Conservation (phyloP, 441 rosid species). For the Raphanus hybrid region DNA sequence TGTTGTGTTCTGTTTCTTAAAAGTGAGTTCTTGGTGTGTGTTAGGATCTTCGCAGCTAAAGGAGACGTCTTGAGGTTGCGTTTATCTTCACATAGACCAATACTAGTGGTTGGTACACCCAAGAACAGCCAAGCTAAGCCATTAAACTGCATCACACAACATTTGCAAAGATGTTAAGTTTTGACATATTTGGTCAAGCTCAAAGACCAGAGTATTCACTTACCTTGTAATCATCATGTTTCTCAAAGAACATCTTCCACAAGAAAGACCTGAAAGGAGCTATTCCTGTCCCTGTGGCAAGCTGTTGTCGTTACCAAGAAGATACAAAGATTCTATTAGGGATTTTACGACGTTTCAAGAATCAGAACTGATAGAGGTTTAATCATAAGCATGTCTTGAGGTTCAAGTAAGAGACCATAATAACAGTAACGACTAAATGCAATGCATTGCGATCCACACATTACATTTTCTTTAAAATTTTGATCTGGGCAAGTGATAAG, state of each 20-base stretch:
- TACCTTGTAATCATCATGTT: slow-evolving; percentile 85
- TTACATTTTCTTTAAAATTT: too few species aligned
- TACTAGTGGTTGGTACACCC: slow-evolving; percentile 93
- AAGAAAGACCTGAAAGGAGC: slow-evolving; percentile 90
- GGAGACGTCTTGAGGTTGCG: too few species aligned
- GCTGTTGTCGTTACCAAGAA: slow-evolving; percentile 49
- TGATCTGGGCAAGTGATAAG: too few species aligned
- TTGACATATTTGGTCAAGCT: slow-evolving; percentile 2
- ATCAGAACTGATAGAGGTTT: neutral
- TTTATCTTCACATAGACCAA: too few species aligned
- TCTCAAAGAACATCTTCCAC: slow-evolving; percentile 97
- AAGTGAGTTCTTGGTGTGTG: too few species aligned
- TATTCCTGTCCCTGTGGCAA: slow-evolving; percentile 89
- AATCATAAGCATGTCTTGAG: slow-evolving; percentile 18
- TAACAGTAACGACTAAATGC: slow-evolving; percentile 43
- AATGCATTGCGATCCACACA: too few species aligned
- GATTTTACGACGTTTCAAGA: slow-evolving; percentile 13
- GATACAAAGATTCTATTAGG: neutral
- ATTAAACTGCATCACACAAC: slow-evolving; percentile 58
- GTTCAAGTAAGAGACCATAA: slow-evolving; percentile 56
- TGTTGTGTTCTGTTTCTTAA: too few species aligned
- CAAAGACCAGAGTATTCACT: neutral
- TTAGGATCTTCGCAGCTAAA: too few species aligned
- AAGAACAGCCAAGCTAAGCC: slow-evolving; percentile 95
- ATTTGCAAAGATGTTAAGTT: slow-evolving; percentile 10